A percentile compares a stretch with the other conserved stretches of the same genome.
Conservation (phyloP, 768 basidiomycete species). For the Russula dissimulans region DNA sequence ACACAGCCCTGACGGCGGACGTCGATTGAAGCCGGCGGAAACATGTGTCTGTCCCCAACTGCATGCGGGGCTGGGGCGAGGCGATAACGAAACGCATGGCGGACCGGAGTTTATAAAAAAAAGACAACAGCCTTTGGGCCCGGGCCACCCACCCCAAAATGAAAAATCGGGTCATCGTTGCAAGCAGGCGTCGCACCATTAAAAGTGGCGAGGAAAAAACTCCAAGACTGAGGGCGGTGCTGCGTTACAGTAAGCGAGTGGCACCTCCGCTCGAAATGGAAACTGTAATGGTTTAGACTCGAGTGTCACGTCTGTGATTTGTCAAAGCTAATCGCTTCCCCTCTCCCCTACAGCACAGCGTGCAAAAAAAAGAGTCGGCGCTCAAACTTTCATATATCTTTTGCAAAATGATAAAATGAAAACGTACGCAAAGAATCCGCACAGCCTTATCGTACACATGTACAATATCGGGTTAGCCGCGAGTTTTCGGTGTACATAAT, state of each 20-base stretch:
- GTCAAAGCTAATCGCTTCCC: constrained; percentile 3
- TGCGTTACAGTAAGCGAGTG: neutral
- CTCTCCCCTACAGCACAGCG: neutral
- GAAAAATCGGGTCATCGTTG: neutral
- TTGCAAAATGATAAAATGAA: constrained; percentile 9
- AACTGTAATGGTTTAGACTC: neutral
- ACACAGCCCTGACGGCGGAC: neutral
- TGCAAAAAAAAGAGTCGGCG: neutral
- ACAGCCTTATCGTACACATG: constrained; percentile 9
- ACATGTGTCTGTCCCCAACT: neutral
- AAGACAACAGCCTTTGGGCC: neutral
- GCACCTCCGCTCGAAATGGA: constrained; percentile 7
- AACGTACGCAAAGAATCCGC: neutral
- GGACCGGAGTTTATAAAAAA: constrained; percentile 1
- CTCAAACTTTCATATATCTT: neutral
- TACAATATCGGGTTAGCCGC: neutral
- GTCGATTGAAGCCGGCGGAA: neutral
- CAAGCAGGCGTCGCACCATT: neutral
- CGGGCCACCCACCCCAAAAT: neutral
- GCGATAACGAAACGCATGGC: constrained; percentile 13
- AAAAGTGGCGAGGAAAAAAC: neutral
- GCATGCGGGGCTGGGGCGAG: too few species aligned
- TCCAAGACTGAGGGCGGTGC: neutral
- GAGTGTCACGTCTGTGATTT: neutral
- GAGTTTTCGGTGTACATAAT: neutral